phyloP scores from a whole-genome alignment of 2,329 filamentous ascomycete species.

The Aspergillus proliferans region DNA sequence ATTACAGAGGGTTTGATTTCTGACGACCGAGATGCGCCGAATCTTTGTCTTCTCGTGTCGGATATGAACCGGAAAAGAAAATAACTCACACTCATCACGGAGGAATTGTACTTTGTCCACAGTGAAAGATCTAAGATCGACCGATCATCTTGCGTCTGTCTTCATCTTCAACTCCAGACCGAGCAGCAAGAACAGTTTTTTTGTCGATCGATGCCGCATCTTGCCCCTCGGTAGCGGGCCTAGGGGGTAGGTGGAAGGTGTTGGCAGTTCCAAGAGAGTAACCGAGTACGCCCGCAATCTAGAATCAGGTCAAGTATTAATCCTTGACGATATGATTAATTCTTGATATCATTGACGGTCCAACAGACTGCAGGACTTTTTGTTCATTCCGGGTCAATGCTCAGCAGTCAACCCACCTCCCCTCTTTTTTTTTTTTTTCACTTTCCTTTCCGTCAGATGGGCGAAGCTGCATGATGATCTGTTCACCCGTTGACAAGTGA shows the following conservation, averaged over 20 bases:
- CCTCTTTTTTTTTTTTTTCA: too few species aligned
- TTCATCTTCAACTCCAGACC: not conserved
- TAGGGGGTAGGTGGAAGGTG: not conserved
- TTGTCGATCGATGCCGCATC: not conserved
- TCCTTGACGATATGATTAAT: too few species aligned
- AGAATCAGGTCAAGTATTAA: too few species aligned
- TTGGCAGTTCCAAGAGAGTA: not conserved
- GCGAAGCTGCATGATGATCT: constrained; percentile 14
- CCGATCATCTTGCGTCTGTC: not conserved
- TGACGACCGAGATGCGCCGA: too few species aligned
- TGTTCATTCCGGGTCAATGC: too few species aligned
- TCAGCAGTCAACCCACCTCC: too few species aligned
- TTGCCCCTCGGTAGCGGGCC: not conserved
- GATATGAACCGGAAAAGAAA: too few species aligned
- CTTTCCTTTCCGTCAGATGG: not conserved
- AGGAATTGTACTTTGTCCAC: not conserved
- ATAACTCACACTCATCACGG: not conserved
- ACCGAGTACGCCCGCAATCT: too few species aligned
- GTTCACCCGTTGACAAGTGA: not conserved
- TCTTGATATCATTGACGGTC: too few species aligned
- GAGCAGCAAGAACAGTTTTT: not conserved
- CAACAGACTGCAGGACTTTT: too few species aligned
- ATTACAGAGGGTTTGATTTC: too few species aligned
- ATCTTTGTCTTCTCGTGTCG: too few species aligned
- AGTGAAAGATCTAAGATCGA: not conserved